Evolutionary conservation across 495 filamentous ascomycete species (phyloP), one percentile per base, ranked within the genome.

Genomic region (Trichoderma orchidacearum): DNA sequence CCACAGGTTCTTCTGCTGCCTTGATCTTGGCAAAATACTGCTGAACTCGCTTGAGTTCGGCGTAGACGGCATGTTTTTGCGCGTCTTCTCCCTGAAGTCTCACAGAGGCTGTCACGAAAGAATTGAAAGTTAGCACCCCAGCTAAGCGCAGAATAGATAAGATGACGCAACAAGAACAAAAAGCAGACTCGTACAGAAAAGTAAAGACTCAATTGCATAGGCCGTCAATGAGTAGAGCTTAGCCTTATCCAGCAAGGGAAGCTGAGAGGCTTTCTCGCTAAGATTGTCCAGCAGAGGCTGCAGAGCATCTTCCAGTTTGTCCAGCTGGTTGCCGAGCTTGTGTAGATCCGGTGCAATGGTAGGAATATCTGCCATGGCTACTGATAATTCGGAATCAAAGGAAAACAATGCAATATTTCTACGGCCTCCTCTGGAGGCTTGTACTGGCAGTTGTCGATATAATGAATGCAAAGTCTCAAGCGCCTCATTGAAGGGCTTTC

Each of bases 21-120:
- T 94, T 86, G 63, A 96, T 90, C 73, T 97, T 98, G n/a, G 82
- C 81, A 64, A 94, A 90, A 69, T 96, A 96, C 66, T 90, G 85
- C 66, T 80, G 88, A 53, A 96, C 85, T 51, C 93, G 81, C 4
- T 80, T 82, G 55, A 98, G 75, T 73, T 98, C 93, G 50, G 73
- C 74, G 70, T 87, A 92, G 55, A 97, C 80, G 25, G 90, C 80
- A 64, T 97, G 94, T 53, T 87, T 78, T 66, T 85, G 88, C 12
- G 87, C 82, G 64, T 95, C 80, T 8, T 84, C 80, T 48, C 85
- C 89, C 61, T 89, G 85, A 27, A 97, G 79, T 52, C 83, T 81
- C 27, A 98, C 72, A 59, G 88, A 85, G 36, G 87, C 89, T 94
- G 57, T 21, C n/a, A n/a, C n/a, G n/a, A n/a, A n/a, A n/a, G 28